Conservation (phyloP, 768 basidiomycete species). For the Mycena alexandri region DNA sequence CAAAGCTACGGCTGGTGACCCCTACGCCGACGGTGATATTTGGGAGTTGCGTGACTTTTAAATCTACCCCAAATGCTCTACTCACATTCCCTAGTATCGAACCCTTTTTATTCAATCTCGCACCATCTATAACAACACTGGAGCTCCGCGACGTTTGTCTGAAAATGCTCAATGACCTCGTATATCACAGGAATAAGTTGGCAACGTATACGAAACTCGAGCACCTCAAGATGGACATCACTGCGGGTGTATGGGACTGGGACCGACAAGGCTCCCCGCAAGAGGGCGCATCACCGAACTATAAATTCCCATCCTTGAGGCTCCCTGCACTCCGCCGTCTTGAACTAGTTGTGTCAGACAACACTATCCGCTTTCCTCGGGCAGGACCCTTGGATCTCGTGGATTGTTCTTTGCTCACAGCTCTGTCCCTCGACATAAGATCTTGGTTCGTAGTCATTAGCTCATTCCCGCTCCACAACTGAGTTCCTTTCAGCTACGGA, state of each 20-base stretch:
- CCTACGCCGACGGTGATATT: slow-evolving; percentile 10
- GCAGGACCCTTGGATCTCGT: slow-evolving; percentile 37
- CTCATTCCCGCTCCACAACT: background rate
- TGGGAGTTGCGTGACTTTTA: slow-evolving; percentile 22
- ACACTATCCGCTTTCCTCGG: slow-evolving; percentile 25
- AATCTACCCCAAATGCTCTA: background rate
- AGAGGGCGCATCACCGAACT: slow-evolving; percentile 29
- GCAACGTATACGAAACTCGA: slow-evolving; percentile 27
- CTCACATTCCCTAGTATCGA: slow-evolving; percentile 14
- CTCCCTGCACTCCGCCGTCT: slow-evolving; percentile 38
- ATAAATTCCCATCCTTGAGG: slow-evolving; percentile 32
- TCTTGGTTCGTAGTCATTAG: slow-evolving; percentile 9
- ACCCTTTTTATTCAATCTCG: slow-evolving; percentile 28
- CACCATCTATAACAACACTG: slow-evolving; percentile 27
- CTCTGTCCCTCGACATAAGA: slow-evolving; percentile 37
- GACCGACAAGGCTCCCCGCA: slow-evolving; percentile 33
- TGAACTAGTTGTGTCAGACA: slow-evolving; percentile 37
- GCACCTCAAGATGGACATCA: slow-evolving; percentile 39
- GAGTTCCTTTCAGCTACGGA: too few species aligned
- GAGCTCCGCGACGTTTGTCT: slow-evolving; percentile 29
- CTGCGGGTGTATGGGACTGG: slow-evolving; percentile 41
- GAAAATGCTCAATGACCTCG: slow-evolving; percentile 17
- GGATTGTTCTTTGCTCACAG: slow-evolving; percentile 27
- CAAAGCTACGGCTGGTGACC: background rate
- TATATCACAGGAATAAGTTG: slow-evolving; percentile 15